These are phyloP conservation scores for Russula dissimulans DNA, from an alignment of 768 basidiomycete genomes.

Conservation along the genomic window DNA sequence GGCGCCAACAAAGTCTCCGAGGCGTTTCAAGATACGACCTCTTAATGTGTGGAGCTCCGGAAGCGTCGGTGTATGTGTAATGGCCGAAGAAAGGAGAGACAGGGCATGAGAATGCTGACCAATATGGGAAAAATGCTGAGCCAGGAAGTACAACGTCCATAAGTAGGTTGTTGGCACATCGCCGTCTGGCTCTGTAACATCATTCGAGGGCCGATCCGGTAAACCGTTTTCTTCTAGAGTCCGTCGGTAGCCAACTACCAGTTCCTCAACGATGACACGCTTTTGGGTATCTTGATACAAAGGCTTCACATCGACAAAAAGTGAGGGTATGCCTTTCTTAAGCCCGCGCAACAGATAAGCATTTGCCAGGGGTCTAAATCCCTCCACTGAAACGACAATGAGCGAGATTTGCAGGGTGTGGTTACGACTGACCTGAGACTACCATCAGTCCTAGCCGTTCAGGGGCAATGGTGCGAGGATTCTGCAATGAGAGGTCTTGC, in stretches of 20 bases:
- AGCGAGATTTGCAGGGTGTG: not conserved
- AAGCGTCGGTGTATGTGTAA: constrained; percentile 84
- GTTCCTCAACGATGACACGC: constrained; percentile 55
- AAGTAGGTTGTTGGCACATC: constrained; percentile 77
- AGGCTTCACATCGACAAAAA: constrained; percentile 87
- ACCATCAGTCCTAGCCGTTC: constrained; percentile 64
- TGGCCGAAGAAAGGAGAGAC: constrained; percentile 50
- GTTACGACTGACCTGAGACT: constrained; percentile 35
- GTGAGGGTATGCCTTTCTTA: constrained; percentile 80
- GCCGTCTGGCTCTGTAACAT: constrained; percentile 18
- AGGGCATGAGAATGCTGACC: constrained; percentile 43
- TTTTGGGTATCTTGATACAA: constrained; percentile 65
- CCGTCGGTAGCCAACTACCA: constrained; percentile 45
- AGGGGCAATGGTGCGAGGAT: constrained; percentile 64
- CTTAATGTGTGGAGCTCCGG: constrained; percentile 81
- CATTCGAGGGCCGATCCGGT: not conserved
- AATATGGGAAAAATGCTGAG: constrained; percentile 75
- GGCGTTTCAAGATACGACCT: constrained; percentile 78
- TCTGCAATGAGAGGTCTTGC: constrained; percentile 46
- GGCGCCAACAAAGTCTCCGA: constrained; percentile 71
- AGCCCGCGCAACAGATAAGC: constrained; percentile 65
- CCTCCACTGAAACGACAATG: constrained; percentile 39
- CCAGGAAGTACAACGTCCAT: constrained; percentile 93
- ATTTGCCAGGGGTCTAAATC: constrained; percentile 55
- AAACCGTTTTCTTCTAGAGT: constrained; percentile 26